These are phyloP conservation scores for Retiboletus flavoniger DNA, from an alignment of 1,284 basidiomycete species.

Conservation along the genomic window DNA sequence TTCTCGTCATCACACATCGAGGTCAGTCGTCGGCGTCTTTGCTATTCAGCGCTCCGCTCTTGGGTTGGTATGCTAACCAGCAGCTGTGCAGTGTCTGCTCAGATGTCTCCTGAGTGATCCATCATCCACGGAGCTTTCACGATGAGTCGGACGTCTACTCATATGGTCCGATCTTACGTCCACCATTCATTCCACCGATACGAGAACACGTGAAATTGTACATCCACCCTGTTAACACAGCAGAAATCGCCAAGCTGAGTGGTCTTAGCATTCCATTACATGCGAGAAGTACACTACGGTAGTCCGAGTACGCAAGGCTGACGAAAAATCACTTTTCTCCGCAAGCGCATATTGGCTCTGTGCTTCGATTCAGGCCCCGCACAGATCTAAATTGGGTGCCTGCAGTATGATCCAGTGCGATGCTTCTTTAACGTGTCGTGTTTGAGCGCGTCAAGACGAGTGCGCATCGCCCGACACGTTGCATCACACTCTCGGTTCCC, in stretches of 20 bases:
- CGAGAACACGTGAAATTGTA: background rate
- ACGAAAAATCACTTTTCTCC: background rate
- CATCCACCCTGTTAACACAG: conserved; percentile 3
- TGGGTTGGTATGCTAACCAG: background rate
- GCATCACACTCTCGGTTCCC: background rate
- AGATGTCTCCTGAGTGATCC: background rate
- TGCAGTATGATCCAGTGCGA: conserved; percentile 15
- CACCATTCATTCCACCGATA: conserved; percentile 5
- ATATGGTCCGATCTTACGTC: background rate
- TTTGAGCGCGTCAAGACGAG: background rate
- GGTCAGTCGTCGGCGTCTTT: conserved; percentile 1
- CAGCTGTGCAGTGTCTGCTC: background rate
- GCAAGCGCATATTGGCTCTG: background rate
- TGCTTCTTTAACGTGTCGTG: background rate
- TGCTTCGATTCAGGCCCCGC: background rate
- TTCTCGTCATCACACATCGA: background rate
- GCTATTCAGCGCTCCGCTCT: background rate
- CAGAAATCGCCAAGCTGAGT: background rate
- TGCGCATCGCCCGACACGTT: conserved; percentile 8
- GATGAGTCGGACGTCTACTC: background rate
- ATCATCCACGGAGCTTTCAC: background rate
- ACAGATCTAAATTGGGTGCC: background rate
- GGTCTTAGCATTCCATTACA: background rate
- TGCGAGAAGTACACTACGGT: background rate
- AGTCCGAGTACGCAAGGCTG: background rate